Evolutionary conservation across 768 basidiomycete species (phyloP).

Genomic region (Kwoniella sp.): DNA sequence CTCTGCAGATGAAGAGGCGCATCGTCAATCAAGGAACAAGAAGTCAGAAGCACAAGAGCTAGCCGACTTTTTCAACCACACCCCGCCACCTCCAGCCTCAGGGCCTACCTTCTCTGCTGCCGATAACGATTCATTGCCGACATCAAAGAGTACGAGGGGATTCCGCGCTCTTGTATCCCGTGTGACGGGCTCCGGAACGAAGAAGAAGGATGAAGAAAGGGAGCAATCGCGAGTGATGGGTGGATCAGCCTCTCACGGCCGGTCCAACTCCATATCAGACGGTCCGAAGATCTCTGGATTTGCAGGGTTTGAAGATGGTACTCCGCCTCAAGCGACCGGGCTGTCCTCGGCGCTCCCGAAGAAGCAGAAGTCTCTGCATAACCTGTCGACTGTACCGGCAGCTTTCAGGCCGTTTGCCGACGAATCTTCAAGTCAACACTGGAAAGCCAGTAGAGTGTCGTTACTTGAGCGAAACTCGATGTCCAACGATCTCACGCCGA

Average conservation of each 20-base stretch:
- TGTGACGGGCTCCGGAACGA: slow-evolving; percentile 54
- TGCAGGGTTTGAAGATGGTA: slow-evolving; percentile 12
- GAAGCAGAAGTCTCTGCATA: slow-evolving; percentile 10
- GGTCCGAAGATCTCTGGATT: slow-evolving; percentile 5
- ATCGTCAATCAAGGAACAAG: slow-evolving; percentile 2
- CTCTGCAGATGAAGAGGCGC: slow-evolving; percentile 7
- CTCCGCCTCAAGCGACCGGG: slow-evolving; percentile 1
- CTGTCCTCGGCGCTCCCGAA: not conserved
- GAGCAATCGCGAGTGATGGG: not conserved
- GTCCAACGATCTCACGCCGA: too few species aligned
- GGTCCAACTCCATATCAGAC: not conserved
- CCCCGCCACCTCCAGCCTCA: slow-evolving; percentile 25
- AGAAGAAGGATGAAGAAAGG: not conserved
- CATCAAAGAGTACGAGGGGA: slow-evolving; percentile 42
- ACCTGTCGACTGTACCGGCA: slow-evolving; percentile 1
- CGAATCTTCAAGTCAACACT: not conserved
- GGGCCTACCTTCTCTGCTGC: slow-evolving; percentile 6
- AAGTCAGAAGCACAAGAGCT: slow-evolving; percentile 37
- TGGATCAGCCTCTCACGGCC: slow-evolving; percentile 1
- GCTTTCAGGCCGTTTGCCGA: slow-evolving; percentile 8
- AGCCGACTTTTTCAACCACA: slow-evolving; percentile 39
- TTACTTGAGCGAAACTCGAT: not conserved
- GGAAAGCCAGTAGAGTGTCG: not conserved
- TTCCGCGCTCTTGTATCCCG: slow-evolving; percentile 80
- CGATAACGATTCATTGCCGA: slow-evolving; percentile 9